These are phyloP conservation scores for Blastomyces parvus DNA, from an alignment of 2,329 filamentous ascomycete genomes.

Conservation along the genomic window DNA sequence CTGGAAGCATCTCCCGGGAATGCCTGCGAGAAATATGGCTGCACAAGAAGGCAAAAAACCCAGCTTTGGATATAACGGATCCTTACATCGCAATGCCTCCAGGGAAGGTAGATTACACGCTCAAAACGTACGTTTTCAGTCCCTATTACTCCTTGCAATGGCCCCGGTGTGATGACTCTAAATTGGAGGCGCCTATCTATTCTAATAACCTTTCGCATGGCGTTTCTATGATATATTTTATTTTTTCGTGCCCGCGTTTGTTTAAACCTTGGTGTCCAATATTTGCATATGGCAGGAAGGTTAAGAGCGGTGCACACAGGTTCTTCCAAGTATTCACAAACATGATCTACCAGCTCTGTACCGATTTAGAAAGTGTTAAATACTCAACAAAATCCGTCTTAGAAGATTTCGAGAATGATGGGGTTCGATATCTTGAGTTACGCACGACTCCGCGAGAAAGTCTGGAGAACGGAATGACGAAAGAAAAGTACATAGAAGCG, in stretches of 20 bases:
- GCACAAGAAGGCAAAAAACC: slow-evolving; percentile 44
- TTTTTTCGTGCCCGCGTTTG: neutral
- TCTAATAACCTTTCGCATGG: too few relatives aligned
- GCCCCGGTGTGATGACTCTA: neutral
- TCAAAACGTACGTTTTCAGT: slow-evolving; percentile 49
- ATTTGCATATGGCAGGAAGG: too few relatives aligned
- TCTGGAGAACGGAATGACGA: slow-evolving; percentile 45
- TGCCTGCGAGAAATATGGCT: slow-evolving; percentile 68
- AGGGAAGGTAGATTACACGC: slow-evolving; percentile 61
- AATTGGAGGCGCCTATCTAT: neutral
- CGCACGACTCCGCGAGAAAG: slow-evolving; percentile 67
- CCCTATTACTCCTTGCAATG: too few relatives aligned
- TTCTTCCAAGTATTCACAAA: slow-evolving; percentile 71
- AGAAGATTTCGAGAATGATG: slow-evolving; percentile 56
- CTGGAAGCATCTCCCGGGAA: slow-evolving; percentile 63
- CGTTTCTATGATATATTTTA: neutral
- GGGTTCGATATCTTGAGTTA: slow-evolving; percentile 68
- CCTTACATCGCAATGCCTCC: slow-evolving; percentile 59
- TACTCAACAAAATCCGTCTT: slow-evolving; percentile 59
- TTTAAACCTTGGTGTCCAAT: too few relatives aligned
- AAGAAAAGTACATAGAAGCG: slow-evolving; percentile 54
- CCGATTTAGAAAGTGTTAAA: slow-evolving; percentile 49
- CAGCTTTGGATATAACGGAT: slow-evolving; percentile 52
- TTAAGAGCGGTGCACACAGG: slow-evolving; percentile 31
- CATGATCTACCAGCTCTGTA: slow-evolving; percentile 69